Base-by-base conservation (phyloP, 164 flowering plant genomes). In the Aristolochia fimbriata region DNA sequence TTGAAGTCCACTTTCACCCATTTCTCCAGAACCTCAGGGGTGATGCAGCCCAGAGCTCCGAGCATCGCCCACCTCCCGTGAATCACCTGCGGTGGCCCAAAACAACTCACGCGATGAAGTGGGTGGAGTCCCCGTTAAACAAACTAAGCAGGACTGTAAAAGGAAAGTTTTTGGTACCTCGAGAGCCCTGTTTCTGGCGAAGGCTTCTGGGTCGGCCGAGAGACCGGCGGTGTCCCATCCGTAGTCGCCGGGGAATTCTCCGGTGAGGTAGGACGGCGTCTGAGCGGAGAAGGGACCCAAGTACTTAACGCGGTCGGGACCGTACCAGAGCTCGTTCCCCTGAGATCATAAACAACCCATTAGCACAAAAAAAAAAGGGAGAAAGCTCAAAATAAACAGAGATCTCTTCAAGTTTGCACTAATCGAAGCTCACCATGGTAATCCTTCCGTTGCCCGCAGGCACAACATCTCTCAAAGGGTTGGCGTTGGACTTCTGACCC, bases 141-240 rank as follows among this genome's bases (percentile, higher is more conserved):
- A 27, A 27, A 27, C 30, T 53, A 13, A 53, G 56, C 52, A 49
- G 3, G 19, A 4, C 52, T 49, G 2, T 49, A 15, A 6, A 8
- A 15, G 22, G 27, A 24, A 13, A 21, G n/a, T n/a, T n/a, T 19
- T 53, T 21, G 51, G n/a, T 66, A 81, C 96, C 95, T 91, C 98
- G 69, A 91, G 96, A 66, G 95, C 98, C 69, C 95, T 78, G 85
- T 88, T 88, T 75, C 55, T 81, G 67, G 96, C 94, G 64, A 91
- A 91, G 65, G 96, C 96, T 74, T 91, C 96, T 3, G 98, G 98
- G 55, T 91, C 96, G 48, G 95, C 98, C 0, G 96, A 91, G 41
- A 91, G 61, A 2, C 97, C 97, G 49, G 97, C 94, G 51, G 97
- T 88, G 77, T 86, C 94, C 97, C 96, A 91, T 15, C 97, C 97